Percentiles rank a stretch among this genome's conserved stretches.
phyloP scores from a whole-genome alignment of 2,329 filamentous ascomycete genomes.

The Arthroderma sp. region DNA sequence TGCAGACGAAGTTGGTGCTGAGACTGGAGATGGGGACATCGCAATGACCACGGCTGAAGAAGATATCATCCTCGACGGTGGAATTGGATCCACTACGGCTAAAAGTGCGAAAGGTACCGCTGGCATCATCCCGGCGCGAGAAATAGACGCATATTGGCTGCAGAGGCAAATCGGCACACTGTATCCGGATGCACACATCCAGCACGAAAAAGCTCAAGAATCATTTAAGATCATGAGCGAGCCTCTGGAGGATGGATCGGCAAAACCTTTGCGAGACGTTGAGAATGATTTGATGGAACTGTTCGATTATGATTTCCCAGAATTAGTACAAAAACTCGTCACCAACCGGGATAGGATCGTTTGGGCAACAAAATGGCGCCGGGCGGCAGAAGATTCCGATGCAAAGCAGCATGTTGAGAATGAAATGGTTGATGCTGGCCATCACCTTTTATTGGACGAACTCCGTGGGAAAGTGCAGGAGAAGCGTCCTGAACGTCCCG shows the following conservation, averaged over 20 bases:
- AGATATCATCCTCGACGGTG: slow-evolving; percentile 72
- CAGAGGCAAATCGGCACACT: slow-evolving; percentile 81
- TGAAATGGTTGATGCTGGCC: slow-evolving; percentile 80
- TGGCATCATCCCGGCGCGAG: slow-evolving; percentile 61
- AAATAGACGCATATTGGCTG: slow-evolving; percentile 95
- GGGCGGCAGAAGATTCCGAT: slow-evolving; percentile 62
- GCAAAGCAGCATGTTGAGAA: slow-evolving; percentile 66
- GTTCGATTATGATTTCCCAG: slow-evolving; percentile 93
- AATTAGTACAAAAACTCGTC: slow-evolving; percentile 81
- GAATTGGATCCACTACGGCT: slow-evolving; percentile 30
- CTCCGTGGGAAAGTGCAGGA: slow-evolving; percentile 57
- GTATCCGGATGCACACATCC: slow-evolving; percentile 82
- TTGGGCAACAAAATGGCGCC: slow-evolving; percentile 81
- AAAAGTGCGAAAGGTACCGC: slow-evolving; percentile 34
- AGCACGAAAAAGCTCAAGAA: slow-evolving; percentile 81
- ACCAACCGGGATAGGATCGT: slow-evolving; percentile 87
- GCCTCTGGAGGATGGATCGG: slow-evolving; percentile 58
- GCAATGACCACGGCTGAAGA: slow-evolving; percentile 40
- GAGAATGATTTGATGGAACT: slow-evolving; percentile 98
- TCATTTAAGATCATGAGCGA: slow-evolving; percentile 74
- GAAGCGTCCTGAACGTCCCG: slow-evolving; percentile 46
- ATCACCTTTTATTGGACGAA: slow-evolving; percentile 78
- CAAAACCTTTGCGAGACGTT: slow-evolving; percentile 78
- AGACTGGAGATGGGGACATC: slow-evolving; percentile 24
- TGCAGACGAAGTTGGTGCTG: slow-evolving; percentile 32